Percentiles rank a stretch among this genome's conserved stretches.
These are phyloP conservation scores for Globisporangium orthogonon DNA, from an alignment of 352 stramenopile genomes.

Conservation along the genomic window DNA sequence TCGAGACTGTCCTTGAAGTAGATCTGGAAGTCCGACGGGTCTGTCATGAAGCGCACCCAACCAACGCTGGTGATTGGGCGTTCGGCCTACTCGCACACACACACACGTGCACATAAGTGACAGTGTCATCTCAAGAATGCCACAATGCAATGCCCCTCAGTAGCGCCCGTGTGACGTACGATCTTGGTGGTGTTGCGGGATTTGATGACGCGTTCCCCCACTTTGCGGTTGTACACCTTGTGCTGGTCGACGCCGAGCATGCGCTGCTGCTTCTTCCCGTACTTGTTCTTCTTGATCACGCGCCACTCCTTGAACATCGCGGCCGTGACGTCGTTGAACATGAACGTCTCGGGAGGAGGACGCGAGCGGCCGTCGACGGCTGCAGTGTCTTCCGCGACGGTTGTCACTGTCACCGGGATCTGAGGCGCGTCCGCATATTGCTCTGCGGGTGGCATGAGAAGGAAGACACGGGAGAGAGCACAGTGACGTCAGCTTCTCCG, in stretches of 20 bases:
- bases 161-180: slow-evolving; percentile 38
- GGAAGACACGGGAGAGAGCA: neutral
- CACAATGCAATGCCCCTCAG: neutral
- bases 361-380: slow-evolving; percentile 63
- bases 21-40: slow-evolving; percentile 84
- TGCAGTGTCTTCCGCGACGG: slow-evolving; percentile 54
- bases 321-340: slow-evolving; percentile 88
- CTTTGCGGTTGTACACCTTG: slow-evolving; percentile 90
- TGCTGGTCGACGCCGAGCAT: slow-evolving; percentile 87
- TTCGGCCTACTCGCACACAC: slow-evolving; percentile 44
- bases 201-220: slow-evolving; percentile 85
- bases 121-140: neutral
- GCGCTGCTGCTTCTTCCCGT: slow-evolving; percentile 83
- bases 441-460: slow-evolving; percentile 29
- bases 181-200: slow-evolving; percentile 87
- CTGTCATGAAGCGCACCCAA: slow-evolving; percentile 83
- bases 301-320: slow-evolving; percentile 90
- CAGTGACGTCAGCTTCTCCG: neutral
- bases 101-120: neutral
- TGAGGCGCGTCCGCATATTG: slow-evolving; percentile 83
- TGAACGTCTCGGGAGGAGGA: slow-evolving; percentile 81
- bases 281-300: slow-evolving; percentile 91
- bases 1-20: slow-evolving; percentile 88
- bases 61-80: slow-evolving; percentile 80
- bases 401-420: slow-evolving; percentile 57